Evolutionary conservation across 352 stramenopile species (phyloP), one percentile per base, ranked within the genome.

Genomic region (Globisporangium cystogenes): DNA sequence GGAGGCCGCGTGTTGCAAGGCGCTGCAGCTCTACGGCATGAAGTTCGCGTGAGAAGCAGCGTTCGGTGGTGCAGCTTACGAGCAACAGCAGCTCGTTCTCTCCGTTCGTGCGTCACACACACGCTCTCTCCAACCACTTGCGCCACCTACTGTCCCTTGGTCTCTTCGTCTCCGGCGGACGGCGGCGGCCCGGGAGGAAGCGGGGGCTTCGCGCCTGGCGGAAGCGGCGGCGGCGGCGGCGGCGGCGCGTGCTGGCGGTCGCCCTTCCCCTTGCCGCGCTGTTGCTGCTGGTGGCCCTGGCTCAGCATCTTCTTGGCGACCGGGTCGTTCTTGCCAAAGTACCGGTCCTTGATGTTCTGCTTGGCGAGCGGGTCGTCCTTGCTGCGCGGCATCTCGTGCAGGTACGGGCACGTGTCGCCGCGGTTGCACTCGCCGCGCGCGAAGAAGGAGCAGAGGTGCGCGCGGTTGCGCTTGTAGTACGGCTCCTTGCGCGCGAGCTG

Each of bases 391-490:
- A 98, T 96, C 69, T 98, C 95, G 64, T 98, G 88, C 63, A 96
- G 56, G 60, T 98, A 98, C 1, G 95, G 95, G 70, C 95, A 98
- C 29, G 85, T 80, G 15, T 93, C 78, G 26, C 93, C 88, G 47
- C 88, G 86, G 60, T 90, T 96, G 64, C 93, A 98, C 74, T 98
- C 93, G 44, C 95, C 95, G 27, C 85, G 82, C 33, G 92, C 90
- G 74, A 88, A 98, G 75, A 98, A 98, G 60, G 80, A 97, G 74
- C 95, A 98, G 48, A 98, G 71, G 54, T 97, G 87, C 57, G 88
- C 78, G 27, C 87, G 74, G 52, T 97, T 97, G 62, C 84, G 81
- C 72, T 91, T 95, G 83, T 96, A 96, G 65, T 96, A 96, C 21
- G 88, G 88, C 60, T 94, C 83, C 12, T 76, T 72, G 40, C 88